Conservation (phyloP, 768 basidiomycete species). For the Cytidiella melzeri region DNA sequence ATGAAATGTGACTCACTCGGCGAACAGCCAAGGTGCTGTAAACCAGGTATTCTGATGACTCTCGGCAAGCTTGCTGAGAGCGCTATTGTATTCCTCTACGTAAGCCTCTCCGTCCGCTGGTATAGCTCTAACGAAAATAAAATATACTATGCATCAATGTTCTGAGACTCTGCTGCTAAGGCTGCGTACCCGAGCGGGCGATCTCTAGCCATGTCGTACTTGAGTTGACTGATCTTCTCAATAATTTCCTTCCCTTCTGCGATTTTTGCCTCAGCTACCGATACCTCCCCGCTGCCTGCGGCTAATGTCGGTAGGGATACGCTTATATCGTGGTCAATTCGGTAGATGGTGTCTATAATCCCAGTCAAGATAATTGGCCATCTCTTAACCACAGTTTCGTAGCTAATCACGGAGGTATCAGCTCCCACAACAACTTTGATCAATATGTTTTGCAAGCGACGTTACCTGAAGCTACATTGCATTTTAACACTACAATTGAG, state of each 20-base stretch:
- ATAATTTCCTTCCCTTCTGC: constrained; percentile 79
- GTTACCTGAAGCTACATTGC: constrained; percentile 60
- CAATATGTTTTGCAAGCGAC: not conserved
- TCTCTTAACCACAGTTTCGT: constrained; percentile 70
- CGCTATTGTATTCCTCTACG: constrained; percentile 68
- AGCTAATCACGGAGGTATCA: constrained; percentile 43
- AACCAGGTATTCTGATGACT: constrained; percentile 73
- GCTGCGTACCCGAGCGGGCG: constrained; percentile 52
- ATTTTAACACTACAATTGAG: not conserved
- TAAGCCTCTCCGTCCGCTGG: constrained; percentile 71
- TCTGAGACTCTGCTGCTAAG: not conserved
- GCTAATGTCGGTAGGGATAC: constrained; percentile 22
- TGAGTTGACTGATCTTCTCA: constrained; percentile 64
- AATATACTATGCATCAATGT: not conserved
- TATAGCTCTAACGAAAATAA: constrained; percentile 54
- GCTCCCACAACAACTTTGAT: not conserved
- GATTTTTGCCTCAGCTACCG: constrained; percentile 36
- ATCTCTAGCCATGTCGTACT: constrained; percentile 86
- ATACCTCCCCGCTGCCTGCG: constrained; percentile 17
- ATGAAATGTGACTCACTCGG: constrained; percentile 59
- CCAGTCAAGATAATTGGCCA: constrained; percentile 84
- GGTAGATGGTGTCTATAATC: constrained; percentile 72
- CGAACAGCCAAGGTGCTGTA: constrained; percentile 91
- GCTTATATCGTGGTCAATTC: constrained; percentile 58
- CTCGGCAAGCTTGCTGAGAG: constrained; percentile 47